These are phyloP conservation scores for Mycena sanguinolenta DNA, from an alignment of 768 basidiomycete genomes.

Conservation along the genomic window DNA sequence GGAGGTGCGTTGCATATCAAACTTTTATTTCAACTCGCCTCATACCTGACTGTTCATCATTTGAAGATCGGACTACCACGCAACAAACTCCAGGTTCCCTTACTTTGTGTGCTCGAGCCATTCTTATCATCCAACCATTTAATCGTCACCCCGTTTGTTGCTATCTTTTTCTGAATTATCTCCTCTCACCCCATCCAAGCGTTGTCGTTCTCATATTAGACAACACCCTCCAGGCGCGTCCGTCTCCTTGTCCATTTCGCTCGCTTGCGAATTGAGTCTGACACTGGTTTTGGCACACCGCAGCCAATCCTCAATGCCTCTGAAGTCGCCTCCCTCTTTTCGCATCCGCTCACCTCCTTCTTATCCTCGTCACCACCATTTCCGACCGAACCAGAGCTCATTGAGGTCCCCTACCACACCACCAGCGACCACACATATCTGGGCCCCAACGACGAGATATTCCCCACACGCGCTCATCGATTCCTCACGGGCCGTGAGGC, in stretches of 20 bases:
- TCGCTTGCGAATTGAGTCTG: neutral
- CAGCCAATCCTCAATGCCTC: constrained; percentile 85
- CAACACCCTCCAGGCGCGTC: constrained; percentile 74
- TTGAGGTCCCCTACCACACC: constrained; percentile 76
- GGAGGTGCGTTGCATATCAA: constrained; percentile 67
- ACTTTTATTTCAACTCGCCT: constrained; percentile 6
- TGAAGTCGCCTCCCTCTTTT: constrained; percentile 87
- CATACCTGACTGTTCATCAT: constrained; percentile 8
- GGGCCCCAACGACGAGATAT: constrained; percentile 54
- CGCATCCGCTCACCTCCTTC: constrained; percentile 85
- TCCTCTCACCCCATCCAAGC: constrained; percentile 52
- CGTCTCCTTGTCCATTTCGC: constrained; percentile 28
- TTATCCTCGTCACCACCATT: constrained; percentile 73
- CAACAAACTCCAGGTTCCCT: constrained; percentile 76
- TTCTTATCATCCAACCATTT: constrained; percentile 79
- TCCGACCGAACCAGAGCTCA: constrained; percentile 62
- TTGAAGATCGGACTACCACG: constrained; percentile 84
- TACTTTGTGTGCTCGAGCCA: constrained; percentile 85
- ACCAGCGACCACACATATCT: constrained; percentile 66
- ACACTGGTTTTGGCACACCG: neutral
- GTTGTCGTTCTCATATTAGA: constrained; percentile 90
- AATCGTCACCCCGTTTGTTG: constrained; percentile 86
- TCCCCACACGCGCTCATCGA: constrained; percentile 67
- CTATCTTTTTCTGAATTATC: neutral
- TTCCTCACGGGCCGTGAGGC: constrained; percentile 91